Evolutionary conservation across 805 yeast genomes (phyloP).

Genomic region (Wickerhamiella vanderwaltii): DNA sequence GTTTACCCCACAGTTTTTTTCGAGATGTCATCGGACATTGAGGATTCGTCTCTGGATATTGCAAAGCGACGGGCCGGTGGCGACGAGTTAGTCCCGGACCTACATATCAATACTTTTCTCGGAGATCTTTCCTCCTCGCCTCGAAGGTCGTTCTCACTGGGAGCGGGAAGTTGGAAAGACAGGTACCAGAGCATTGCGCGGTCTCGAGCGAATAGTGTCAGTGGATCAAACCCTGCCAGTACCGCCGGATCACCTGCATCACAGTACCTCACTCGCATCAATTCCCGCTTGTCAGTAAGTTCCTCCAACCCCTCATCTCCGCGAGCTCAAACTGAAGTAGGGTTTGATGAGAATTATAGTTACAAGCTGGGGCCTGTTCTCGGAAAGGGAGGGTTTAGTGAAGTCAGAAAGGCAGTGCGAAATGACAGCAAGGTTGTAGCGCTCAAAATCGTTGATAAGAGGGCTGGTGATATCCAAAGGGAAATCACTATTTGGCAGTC

Average conservation of each 20-base stretch:
- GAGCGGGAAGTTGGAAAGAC: conserved; percentile 2
- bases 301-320: background rate
- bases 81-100: conserved; percentile 15
- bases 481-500: conserved; percentile 70
- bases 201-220: conserved; percentile 6
- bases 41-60: conserved; percentile 2
- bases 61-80: conserved; percentile 10
- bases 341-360: background rate
- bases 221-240: conserved; percentile 1
- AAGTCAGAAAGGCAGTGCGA: conserved; percentile 10
- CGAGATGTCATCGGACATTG: no score
- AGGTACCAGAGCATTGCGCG: conserved; percentile 9
- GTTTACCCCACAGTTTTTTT: conserved; percentile 10
- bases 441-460: conserved; percentile 42
- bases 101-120: conserved; percentile 7
- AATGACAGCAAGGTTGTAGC: conserved; percentile 30
- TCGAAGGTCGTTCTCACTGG: background rate
- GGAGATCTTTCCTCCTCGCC: background rate
- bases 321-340: conserved; percentile 1
- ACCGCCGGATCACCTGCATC: conserved; percentile 5
- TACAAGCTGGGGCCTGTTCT: conserved; percentile 13
- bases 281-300: conserved; percentile 9
- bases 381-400: conserved; percentile 14
- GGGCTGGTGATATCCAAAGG: conserved; percentile 45
- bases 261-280: conserved; percentile 10